A percentile compares a stretch with the other conserved stretches of the same genome.
Conservation (phyloP, 129 eudicot genomes). For the Smallanthus sonchifolius region DNA sequence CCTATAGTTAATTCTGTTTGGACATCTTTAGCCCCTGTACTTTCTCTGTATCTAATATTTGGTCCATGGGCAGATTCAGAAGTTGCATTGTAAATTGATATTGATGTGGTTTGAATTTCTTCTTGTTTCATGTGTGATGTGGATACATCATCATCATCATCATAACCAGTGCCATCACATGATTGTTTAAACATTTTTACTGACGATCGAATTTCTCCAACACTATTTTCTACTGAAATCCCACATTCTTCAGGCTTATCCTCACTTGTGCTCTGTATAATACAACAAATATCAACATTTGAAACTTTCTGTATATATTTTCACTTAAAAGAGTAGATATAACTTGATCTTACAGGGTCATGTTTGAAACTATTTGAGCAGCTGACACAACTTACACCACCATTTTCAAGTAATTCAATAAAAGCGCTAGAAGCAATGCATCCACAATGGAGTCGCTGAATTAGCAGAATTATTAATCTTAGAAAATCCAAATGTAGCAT, state of each 20-base stretch:
- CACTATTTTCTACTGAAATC: conserved; percentile 35
- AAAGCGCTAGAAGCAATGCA: conserved; percentile 86
- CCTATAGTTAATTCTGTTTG: conserved; percentile 75
- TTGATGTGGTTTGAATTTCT: conserved; percentile 40
- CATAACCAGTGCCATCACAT: conserved; percentile 25
- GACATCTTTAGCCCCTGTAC: conserved; percentile 34
- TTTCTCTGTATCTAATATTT: conserved; percentile 27
- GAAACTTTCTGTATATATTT: background rate
- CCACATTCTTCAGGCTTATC: conserved; percentile 44
- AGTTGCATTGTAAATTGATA: conserved; percentile 35
- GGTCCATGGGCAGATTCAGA: conserved; percentile 32
- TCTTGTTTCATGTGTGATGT: conserved; percentile 43
- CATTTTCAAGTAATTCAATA: conserved; percentile 68
- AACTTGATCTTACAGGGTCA: conserved; percentile 52
- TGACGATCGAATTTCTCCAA: conserved; percentile 32
- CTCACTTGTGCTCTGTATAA: conserved; percentile 46
- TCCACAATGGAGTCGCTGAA: conserved; percentile 96
- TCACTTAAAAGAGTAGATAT: background rate
- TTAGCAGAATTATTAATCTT: conserved; percentile 12
- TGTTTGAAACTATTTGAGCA: conserved; percentile 42
- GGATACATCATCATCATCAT: conserved; percentile 32
- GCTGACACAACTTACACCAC: conserved; percentile 64
- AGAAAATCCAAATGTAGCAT: background rate
- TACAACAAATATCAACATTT: conserved; percentile 22
- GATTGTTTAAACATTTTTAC: conserved; percentile 35